A percentile compares a stretch with the other conserved stretches of the same genome.
These are phyloP conservation scores for Mycena capillaripes DNA, from an alignment of 768 basidiomycete species.

Conservation along the genomic window DNA sequence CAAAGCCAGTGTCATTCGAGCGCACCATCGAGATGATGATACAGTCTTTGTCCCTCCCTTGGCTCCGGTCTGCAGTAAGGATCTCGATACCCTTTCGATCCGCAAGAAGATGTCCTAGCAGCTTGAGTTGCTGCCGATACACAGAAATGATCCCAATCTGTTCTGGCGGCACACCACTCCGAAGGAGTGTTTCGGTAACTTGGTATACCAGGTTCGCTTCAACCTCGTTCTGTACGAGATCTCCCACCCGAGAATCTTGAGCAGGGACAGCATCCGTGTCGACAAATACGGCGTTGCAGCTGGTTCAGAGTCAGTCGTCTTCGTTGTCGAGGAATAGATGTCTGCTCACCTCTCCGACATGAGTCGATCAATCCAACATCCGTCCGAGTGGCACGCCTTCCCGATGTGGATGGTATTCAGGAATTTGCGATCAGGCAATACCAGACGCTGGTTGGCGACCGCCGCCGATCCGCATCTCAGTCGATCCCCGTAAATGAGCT, in stretches of 20 bases:
- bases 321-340: not conserved
- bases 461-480: constrained; percentile 83
- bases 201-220: constrained; percentile 83
- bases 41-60: constrained; percentile 96
- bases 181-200: constrained; percentile 74
- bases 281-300: constrained; percentile 92
- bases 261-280: constrained; percentile 91
- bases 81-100: constrained; percentile 78
- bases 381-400: constrained; percentile 46
- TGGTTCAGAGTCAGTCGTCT: constrained; percentile 44
- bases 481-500: constrained; percentile 84
- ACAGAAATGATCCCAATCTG: constrained; percentile 92
- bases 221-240: constrained; percentile 89
- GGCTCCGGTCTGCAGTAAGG: constrained; percentile 92
- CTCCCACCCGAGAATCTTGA: constrained; percentile 84
- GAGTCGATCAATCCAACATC: constrained; percentile 82
- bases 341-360: constrained; percentile 71
- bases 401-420: constrained; percentile 59
- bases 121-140: constrained; percentile 96
- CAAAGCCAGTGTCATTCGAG: constrained; percentile 83
- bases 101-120: constrained; percentile 77
- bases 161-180: constrained; percentile 72
- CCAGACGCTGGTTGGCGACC: constrained; percentile 73
- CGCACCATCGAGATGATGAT: constrained; percentile 94
- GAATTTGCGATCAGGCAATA: constrained; percentile 62